Evolutionary conservation across 306 rosid genomes (phyloP).

Genomic region (Sindora glabra): DNA sequence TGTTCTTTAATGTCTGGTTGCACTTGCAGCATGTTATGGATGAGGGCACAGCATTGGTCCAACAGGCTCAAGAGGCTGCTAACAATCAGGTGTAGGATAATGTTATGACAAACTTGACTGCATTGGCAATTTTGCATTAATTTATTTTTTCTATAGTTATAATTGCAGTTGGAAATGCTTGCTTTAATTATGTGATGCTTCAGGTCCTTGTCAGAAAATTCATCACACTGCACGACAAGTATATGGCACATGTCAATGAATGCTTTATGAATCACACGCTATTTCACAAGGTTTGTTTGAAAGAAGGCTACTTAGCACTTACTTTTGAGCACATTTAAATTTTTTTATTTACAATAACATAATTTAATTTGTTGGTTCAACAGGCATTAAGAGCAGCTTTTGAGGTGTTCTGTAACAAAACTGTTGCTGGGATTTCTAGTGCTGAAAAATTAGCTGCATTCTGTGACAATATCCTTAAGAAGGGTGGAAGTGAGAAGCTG

Average conservation of each 20-base stretch:
- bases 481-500: conserved; percentile 54
- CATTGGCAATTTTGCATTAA: no score
- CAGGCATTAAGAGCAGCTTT: conserved; percentile 56
- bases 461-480: conserved; percentile 58
- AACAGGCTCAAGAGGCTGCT: conserved; percentile 26
- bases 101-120: no score
- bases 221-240: conserved; percentile 52
- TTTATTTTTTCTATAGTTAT: no score
- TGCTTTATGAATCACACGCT: conserved; percentile 37
- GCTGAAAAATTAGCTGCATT: conserved; percentile 57
- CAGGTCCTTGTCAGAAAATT: conserved; percentile 41
- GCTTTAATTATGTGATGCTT: no score
- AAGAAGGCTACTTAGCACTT: no score
- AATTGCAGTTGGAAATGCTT: no score
- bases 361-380: not conserved
- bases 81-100: no score
- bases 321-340: no score
- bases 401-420: conserved; percentile 52
- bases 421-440: conserved; percentile 53
- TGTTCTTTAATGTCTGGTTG: no score
- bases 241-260: conserved; percentile 35
- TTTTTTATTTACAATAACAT: no score
- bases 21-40: conserved; percentile 51
- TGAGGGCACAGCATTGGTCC: conserved; percentile 46
- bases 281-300: conserved; percentile 61